Conservation (phyloP, 2,329 filamentous ascomycete genomes). For the Juglanconis juglandina region DNA sequence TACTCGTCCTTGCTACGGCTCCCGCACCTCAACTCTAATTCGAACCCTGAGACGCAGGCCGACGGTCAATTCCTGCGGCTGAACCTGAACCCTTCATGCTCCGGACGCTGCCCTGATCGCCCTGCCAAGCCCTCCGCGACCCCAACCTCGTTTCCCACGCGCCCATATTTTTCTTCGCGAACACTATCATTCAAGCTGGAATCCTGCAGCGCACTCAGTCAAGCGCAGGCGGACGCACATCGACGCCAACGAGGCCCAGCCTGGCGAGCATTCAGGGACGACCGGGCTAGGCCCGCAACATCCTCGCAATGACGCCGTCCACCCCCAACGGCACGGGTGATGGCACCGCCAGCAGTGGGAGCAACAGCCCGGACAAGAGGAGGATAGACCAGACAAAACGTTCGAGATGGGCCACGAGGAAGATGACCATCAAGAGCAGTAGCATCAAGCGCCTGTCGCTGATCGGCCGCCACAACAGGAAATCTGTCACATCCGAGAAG, state of each 20-base stretch:
- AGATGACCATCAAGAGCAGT: conserved; percentile 71
- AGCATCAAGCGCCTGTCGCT: conserved; percentile 78
- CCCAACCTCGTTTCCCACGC: background rate
- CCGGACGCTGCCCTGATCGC: background rate
- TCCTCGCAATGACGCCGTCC: conserved; percentile 31
- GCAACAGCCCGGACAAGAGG: conserved; percentile 34
- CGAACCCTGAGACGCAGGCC: background rate
- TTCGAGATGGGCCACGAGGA: conserved; percentile 94
- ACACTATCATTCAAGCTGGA: background rate
- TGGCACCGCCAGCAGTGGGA: conserved; percentile 10
- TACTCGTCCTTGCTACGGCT: background rate
- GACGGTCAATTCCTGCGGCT: background rate
- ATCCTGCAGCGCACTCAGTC: background rate
- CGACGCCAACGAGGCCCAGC: conserved; percentile 31
- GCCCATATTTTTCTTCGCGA: background rate
- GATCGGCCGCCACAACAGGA: conserved; percentile 69
- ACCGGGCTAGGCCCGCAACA: conserved; percentile 42
- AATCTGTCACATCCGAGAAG: conserved; percentile 64
- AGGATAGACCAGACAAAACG: conserved; percentile 63
- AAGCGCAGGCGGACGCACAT: conserved; percentile 19
- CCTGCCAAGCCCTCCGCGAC: background rate
- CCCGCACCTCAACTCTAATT: background rate
- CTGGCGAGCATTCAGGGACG: conserved; percentile 40
- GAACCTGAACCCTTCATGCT: background rate
- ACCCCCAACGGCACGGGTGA: conserved; percentile 13